phyloP scores from a whole-genome alignment of 305 asterid genomes.

The Fraxinus angustifolia region DNA sequence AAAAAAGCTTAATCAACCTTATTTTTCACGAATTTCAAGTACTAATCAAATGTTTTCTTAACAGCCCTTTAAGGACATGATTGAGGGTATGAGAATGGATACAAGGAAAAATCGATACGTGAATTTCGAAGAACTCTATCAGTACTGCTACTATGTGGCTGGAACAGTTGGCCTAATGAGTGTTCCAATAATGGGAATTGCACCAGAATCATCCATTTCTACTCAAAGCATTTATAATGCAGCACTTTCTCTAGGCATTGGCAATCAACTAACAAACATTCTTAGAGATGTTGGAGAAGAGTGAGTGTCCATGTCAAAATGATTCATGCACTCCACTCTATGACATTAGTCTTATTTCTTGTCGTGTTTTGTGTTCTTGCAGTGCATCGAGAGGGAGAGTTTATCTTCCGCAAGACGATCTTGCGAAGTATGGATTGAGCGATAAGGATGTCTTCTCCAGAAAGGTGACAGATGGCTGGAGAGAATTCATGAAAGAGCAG shows the following conservation, averaged over 20 bases:
- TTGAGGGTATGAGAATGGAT: conserved; percentile 89
- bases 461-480: conserved; percentile 59
- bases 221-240: conserved; percentile 51
- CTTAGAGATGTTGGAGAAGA: conserved; percentile 86
- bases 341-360: background rate
- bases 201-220: conserved; percentile 55
- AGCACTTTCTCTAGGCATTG: conserved; percentile 62
- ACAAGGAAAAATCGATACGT: conserved; percentile 53
- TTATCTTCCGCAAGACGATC: conserved; percentile 83
- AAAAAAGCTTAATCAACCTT: background rate
- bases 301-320: conserved; percentile 34
- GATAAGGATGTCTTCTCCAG: conserved; percentile 62
- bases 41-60: background rate
- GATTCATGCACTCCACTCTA: background rate
- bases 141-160: conserved; percentile 74
- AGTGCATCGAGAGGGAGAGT: conserved; percentile 76
- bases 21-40: background rate
- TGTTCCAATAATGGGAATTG: conserved; percentile 81
- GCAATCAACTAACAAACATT: conserved; percentile 72
- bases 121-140: conserved; percentile 58
- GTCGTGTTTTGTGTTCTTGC: background rate
- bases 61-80: conserved; percentile 84
- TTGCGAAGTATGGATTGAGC: conserved; percentile 47
- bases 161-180: conserved; percentile 86
- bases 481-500: conserved; percentile 74